These are phyloP conservation scores for Gypsophila paniculata DNA, from an alignment of 179 eudicot species.

Conservation along the genomic window DNA sequence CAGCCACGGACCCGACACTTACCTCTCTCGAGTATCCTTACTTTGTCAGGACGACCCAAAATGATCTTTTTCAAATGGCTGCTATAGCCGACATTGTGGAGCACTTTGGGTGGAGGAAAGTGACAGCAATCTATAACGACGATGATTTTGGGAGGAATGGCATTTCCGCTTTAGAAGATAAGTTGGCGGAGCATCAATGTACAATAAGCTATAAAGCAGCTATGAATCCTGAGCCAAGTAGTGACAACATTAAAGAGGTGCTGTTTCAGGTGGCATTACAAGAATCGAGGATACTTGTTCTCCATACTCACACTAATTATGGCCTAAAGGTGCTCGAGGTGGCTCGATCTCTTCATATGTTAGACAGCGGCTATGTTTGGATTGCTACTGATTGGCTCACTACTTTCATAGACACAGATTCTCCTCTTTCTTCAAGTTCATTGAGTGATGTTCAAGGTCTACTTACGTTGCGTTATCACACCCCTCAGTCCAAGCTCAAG, in stretches of 20 bases:
- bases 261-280: slow-evolving; percentile 46
- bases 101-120: slow-evolving; percentile 64
- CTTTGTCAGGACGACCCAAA: slow-evolving; percentile 49
- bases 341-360: slow-evolving; percentile 62
- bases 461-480: slow-evolving; percentile 54
- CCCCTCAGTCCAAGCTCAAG: slow-evolving; percentile 50
- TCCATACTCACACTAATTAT: slow-evolving; percentile 44
- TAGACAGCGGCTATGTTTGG: slow-evolving; percentile 69
- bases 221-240: slow-evolving; percentile 35
- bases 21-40: slow-evolving; percentile 59
- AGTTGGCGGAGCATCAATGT: slow-evolving; percentile 42
- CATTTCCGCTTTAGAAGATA: slow-evolving; percentile 51
- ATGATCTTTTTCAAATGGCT: slow-evolving; percentile 68
- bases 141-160: slow-evolving; percentile 80
- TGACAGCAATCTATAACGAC: slow-evolving; percentile 56
- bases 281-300: slow-evolving; percentile 57
- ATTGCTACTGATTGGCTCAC: slow-evolving; percentile 76
- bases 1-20: slow-evolving; percentile 70
- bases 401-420: slow-evolving; percentile 48
- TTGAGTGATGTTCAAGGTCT: slow-evolving; percentile 52
- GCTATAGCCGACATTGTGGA: slow-evolving; percentile 57
- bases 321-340: slow-evolving; percentile 50
- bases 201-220: slow-evolving; percentile 61
- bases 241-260: slow-evolving; percentile 42
- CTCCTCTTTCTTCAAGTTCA: slow-evolving; percentile 35